Conservation (phyloP, 345 rosid species). For the Eucalyptus paniculata region DNA sequence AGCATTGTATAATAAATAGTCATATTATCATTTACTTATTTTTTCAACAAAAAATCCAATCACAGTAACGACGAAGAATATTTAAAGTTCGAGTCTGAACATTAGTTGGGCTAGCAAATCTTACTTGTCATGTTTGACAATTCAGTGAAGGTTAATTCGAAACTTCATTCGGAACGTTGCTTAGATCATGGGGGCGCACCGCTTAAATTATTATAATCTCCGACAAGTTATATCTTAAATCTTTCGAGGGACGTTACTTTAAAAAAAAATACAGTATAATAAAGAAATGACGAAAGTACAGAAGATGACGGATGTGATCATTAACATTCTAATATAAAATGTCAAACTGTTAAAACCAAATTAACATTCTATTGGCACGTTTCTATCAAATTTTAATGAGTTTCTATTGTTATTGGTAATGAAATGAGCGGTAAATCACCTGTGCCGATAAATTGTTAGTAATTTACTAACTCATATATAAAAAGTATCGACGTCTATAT, state of each 20-base stretch:
- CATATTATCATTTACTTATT: not conserved
- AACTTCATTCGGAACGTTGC: no score
- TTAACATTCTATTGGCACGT: not conserved
- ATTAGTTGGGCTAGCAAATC: not conserved
- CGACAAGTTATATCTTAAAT: no score
- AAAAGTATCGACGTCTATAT: no score
- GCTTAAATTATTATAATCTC: no score
- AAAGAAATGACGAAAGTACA: no score
- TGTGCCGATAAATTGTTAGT: not conserved
- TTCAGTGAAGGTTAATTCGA: no score
- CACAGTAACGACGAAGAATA: no score
- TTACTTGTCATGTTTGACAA: no score
- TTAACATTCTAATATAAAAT: not conserved
- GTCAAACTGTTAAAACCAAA: not conserved
- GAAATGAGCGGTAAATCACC: not conserved
- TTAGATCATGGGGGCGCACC: no score
- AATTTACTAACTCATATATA: not conserved
- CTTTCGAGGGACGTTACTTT: no score
- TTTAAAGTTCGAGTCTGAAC: not conserved
- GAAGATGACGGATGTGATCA: not conserved
- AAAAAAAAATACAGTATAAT: no score
- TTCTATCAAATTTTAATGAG: not conserved
- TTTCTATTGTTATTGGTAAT: not conserved
- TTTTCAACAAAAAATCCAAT: not conserved
- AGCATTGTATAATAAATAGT: not conserved